Evolutionary conservation across 1,284 basidiomycete species (phyloP), one percentile per base, ranked within the genome.

Genomic region (Coriolopsis trogii): DNA sequence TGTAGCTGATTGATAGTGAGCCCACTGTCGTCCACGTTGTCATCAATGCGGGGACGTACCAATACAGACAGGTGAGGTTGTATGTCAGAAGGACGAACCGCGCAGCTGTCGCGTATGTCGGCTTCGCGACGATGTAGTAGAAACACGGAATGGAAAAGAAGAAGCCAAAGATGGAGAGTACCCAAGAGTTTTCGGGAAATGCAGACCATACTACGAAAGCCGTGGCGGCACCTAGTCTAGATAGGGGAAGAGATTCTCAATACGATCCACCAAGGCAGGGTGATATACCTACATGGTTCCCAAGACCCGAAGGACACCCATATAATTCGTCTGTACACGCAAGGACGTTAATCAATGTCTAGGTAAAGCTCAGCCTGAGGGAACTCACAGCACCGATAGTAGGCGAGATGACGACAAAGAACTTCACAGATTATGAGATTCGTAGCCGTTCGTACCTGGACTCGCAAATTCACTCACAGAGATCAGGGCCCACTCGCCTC

Each of bases 401-500:
- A 1, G 91, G 93, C 29, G 89, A 93, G 67, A 95, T 89, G 6
- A 95, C 91, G 13, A 91, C 85, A 62, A 96, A 93, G 68, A 88
- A 94, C 87, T 90, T 15, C 1, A 43, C 10, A 2, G 15, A 13
- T 30, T 41, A 43, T 55, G 8, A 46, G 31, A 21, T 24, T 41
- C 15, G 49, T 46, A 24, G 12, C 24, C 26, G 40, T 21, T 8
- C 24, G 25, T 52, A 15, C 30, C 16, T 15, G 41, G 16, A 8
- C 25, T 38, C 21, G 28, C 1, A 20, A 9, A 13, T n/a, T 28
- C 7, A 76, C 83, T 56, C 61, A 91, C 91, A 37, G 93, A 94
- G 46, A 98, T 92, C 62, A 98, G 72, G 1, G 94, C 94, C 95
- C 95, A 98, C 69, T 98, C 93, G 33, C 94, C 94, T 63, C 87